phyloP scores from a whole-genome alignment of 352 stramenopile genomes.

The Phytopythium boreale region DNA sequence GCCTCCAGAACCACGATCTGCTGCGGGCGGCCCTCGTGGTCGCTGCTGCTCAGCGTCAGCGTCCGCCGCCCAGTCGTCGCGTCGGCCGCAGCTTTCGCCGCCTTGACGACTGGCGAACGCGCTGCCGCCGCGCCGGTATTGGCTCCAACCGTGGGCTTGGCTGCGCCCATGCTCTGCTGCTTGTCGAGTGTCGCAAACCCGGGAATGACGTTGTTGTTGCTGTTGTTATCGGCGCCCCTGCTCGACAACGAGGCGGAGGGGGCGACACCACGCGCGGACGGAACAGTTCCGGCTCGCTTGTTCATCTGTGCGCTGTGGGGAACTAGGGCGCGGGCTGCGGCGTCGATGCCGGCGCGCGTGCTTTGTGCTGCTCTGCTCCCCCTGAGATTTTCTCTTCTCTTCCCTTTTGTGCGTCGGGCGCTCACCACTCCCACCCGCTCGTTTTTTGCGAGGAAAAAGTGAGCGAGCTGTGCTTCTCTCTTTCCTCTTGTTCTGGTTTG shows the following conservation, averaged over 20 bases:
- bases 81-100: not conserved
- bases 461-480: not conserved
- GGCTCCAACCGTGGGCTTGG: not conserved
- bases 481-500: not conserved
- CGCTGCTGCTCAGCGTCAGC: slow-evolving; percentile 13
- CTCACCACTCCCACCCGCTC: not conserved
- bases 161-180: slow-evolving; percentile 3
- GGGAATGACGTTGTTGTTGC: not conserved
- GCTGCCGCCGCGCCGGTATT: not conserved
- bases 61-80: not conserved
- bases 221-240: not conserved
- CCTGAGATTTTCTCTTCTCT: not conserved
- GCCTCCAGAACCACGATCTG: slow-evolving; percentile 18
- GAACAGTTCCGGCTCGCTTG: not conserved
- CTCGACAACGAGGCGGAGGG: not conserved
- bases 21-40: slow-evolving; percentile 10
- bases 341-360: not conserved
- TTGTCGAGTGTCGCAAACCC: not conserved
- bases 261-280: not conserved
- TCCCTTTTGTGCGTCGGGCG: too few relatives aligned
- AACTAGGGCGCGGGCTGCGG: too few relatives aligned
- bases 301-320: not conserved
- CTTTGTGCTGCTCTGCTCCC: not conserved
- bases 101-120: not conserved
- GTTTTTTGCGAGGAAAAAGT: not conserved